These are phyloP conservation scores for Dovyalis caffra DNA, from an alignment of 345 rosid species.

Conservation along the genomic window DNA sequence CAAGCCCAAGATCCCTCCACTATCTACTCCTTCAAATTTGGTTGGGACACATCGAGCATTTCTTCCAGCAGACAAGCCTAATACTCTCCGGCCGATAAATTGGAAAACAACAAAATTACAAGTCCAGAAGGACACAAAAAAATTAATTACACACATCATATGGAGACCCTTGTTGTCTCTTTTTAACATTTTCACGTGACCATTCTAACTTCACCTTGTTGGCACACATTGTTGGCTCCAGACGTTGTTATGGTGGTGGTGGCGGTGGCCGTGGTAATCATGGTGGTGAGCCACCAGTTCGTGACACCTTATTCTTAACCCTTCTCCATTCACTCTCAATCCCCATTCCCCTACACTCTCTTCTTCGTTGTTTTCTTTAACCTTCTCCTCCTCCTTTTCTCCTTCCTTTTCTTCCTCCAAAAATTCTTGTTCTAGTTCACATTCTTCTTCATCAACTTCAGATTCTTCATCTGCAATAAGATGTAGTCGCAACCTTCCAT, in stretches of 20 bases:
- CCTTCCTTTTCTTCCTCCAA: conserved; percentile 15
- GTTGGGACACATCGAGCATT: neutral
- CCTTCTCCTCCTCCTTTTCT: conserved; percentile 8
- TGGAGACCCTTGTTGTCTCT: neutral
- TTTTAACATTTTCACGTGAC: neutral
- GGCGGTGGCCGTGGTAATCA: conserved; percentile 7
- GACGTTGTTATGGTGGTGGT: conserved; percentile 35
- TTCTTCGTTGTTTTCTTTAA: neutral
- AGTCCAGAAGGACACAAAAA: neutral
- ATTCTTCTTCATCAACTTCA: conserved; percentile 10
- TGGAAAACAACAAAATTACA: neutral
- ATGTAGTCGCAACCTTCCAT: conserved; percentile 68
- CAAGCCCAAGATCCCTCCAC: neutral
- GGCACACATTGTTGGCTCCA: conserved; percentile 66
- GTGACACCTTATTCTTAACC: conserved; percentile 40
- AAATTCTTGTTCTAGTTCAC: neutral
- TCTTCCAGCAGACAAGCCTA: neutral
- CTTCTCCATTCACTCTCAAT: conserved; percentile 33
- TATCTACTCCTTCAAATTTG: neutral
- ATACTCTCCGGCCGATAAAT: neutral
- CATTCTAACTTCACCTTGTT: conserved; percentile 39
- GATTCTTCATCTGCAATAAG: conserved; percentile 27
- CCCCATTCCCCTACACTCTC: conserved; percentile 29
- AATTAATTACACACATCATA: neutral
- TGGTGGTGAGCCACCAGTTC: conserved; percentile 32